Percentiles rank a stretch among this genome's conserved stretches.
Evolutionary conservation across 78 protist species (phyloP).

Genomic region (Dictyostelium intermedium): DNA sequence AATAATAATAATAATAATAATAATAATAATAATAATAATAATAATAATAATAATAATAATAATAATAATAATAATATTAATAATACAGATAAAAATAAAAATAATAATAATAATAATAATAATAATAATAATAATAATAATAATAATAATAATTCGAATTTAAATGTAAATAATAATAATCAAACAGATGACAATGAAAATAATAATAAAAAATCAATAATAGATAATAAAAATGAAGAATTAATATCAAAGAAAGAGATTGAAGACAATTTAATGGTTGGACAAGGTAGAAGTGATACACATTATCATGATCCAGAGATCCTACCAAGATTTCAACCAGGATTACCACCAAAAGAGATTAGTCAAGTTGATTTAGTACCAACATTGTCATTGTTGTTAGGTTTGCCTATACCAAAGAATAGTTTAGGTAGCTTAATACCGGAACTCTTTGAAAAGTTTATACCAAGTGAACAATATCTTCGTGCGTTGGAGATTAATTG

Average conservation of each 20-base stretch:
- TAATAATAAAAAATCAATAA: not conserved
- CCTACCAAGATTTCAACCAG: conserved; percentile 19
- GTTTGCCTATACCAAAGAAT: conserved; percentile 83
- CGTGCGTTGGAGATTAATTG: conserved; percentile 71
- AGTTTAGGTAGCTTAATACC: conserved; percentile 80
- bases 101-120: not conserved
- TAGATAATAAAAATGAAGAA: not conserved
- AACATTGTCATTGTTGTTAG: conserved; percentile 84
- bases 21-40: not conserved
- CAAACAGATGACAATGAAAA: not conserved
- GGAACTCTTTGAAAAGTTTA: conserved; percentile 52
- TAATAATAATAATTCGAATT: not conserved
- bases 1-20: not conserved
- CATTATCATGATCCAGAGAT: not conserved
- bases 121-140: not conserved
- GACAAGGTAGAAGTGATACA: conserved; percentile 18
- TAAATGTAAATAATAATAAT: not conserved
- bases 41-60: not conserved
- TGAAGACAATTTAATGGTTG: not conserved
- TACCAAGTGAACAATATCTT: conserved; percentile 56
- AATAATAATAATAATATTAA: not conserved
- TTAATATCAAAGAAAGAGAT: not conserved
- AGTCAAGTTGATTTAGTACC: conserved; percentile 89
- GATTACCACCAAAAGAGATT: conserved; percentile 19
- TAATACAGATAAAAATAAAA: not conserved